Evolutionary conservation across 2,329 filamentous ascomycete species (phyloP), one percentile per base, ranked within the genome.

Genomic region (Colletotrichum sp.): DNA sequence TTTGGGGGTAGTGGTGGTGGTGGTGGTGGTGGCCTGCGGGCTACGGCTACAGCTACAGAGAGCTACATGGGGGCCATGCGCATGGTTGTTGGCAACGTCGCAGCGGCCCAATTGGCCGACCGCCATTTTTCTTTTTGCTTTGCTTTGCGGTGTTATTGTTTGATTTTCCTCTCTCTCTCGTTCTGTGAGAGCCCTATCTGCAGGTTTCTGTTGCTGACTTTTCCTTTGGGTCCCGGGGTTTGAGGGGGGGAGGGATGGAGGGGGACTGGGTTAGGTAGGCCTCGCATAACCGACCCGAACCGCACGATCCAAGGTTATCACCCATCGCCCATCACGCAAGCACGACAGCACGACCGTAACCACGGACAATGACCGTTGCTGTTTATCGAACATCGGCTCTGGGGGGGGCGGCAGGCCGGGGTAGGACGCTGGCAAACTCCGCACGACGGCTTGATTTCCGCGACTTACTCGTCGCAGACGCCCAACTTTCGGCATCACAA

Each of bases 211-310:
- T 43, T 9, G 36, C 36, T 18, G 36, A 43, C 36, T 34, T 43
- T 43, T 43, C 36, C 16, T 43, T 43, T 18, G 16, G 36, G 16
- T 43, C 16, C 36, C 36, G 36, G 36, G 36, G 36, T 10, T 43
- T 18, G 16, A 9, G 36, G 36, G 16, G 36, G 36, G 16, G 5
- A 34, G 3, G 32, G 32, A 34, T 34, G 36, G 36, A 43, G 36
- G 36, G 36, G 16, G 36, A 38, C 36, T 43, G 21, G 26, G 26
- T 7, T n/a, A 32, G 36, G 43, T 28, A 52, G 63, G 63, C 55
- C 62, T 26, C 36, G 70, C 70, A 69, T 73, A 55, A 69, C 55
- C 70, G 70, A 73, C 28, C 55, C 36, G 63, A 30, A 52, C 70
- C 63, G 70, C n/a, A 62, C 59, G 30, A n/a, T 38, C 36, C 36